Evolutionary conservation across 139 green algal genomes (phyloP).

Genomic region (Penium margaritaceum): DNA sequence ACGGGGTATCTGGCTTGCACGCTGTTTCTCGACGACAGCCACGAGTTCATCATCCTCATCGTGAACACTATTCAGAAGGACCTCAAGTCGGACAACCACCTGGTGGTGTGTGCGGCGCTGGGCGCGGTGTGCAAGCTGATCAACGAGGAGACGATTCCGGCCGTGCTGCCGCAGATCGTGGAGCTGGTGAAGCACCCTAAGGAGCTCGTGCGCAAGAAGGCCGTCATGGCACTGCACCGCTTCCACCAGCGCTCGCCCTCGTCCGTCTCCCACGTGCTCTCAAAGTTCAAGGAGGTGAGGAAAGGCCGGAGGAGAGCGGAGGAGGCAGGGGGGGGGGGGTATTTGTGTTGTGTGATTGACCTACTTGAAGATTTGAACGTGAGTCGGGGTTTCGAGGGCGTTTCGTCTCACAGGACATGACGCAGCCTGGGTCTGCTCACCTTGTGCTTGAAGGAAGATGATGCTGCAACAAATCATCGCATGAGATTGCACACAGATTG

Average conservation of each 20-base stretch:
- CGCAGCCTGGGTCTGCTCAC: no score
- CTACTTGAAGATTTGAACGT: no score
- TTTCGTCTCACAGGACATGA: no score
- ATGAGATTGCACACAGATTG: no score
- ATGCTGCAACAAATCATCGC: no score
- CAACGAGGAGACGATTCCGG: slow-evolving; percentile 74
- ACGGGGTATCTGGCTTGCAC: slow-evolving; percentile 80
- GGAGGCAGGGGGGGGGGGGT: no score
- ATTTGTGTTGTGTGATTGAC: no score
- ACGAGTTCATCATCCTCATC: slow-evolving; percentile 87
- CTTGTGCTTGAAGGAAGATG: no score
- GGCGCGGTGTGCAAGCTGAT: slow-evolving; percentile 66
- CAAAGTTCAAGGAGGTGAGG: no score
- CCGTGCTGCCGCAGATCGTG: slow-evolving; percentile 64
- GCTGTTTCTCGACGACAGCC: slow-evolving; percentile 80
- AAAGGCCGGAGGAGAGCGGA: no score
- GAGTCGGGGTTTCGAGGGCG: no score
- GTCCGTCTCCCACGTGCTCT: slow-evolving; percentile 60
- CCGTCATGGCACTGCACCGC: slow-evolving; percentile 80
- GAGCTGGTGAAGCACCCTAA: slow-evolving; percentile 67
- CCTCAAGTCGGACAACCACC: slow-evolving; percentile 83
- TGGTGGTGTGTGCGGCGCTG: slow-evolving; percentile 66
- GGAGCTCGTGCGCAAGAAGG: slow-evolving; percentile 88
- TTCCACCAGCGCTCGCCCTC: slow-evolving; percentile 62
- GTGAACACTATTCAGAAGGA: slow-evolving; percentile 91